Base-by-base conservation (phyloP, 352 stramenopile genomes). In the Phytopythium chamaehyphon region DNA sequence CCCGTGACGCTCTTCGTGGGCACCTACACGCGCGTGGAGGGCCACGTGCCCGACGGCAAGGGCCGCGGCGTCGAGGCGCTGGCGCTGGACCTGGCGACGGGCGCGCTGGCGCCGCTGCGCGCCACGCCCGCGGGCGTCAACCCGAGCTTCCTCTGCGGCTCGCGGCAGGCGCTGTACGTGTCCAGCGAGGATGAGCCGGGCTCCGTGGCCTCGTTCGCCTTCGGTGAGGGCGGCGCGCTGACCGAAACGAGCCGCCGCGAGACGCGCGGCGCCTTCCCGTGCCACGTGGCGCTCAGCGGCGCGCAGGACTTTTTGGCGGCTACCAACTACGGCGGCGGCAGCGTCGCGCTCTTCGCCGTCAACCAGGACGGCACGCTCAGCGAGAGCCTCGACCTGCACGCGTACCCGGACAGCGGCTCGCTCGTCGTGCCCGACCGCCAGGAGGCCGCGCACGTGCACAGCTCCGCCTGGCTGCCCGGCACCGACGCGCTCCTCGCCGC, bases 11-110 rank as follows among this genome's bases (percentile, higher is more conserved):
- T 94, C 2, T 88, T 89, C 45, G 81, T 92, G 19, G 83, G 83
- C 54, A 92, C 81, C n/a, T 94, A 94, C 64, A 90, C 83, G 46
- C 81, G 81, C 53, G 81, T 81, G 57, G 75, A 90, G 66, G 69
- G 62, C 44, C 77, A 88, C 61, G 81, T 94, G 50, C 50, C 50
- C 12, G 61, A 94, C 43, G 83, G 83, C 46, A 77, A 90, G 46
- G 83, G 79, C 51, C 77, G 78, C 48, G 83, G 81, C 55, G 74
- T 94, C 55, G 70, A 89, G 62, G 59, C 71, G 15, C 87, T 88
- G 61, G 61, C 61, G 28, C 71, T 94, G 43, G 57, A 86, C 49
- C 57, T 75, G 31, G 36, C 59, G 21, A 84, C 60, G 6, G 83
- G 80, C 39, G 64, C 64, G 36, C 53, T 91, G 14, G 36, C 64